Percentiles rank a stretch among this genome's conserved stretches.
These are phyloP conservation scores for Wickerhamomyces sp. DNA, from an alignment of 1,139 yeast species.

Conservation along the genomic window DNA sequence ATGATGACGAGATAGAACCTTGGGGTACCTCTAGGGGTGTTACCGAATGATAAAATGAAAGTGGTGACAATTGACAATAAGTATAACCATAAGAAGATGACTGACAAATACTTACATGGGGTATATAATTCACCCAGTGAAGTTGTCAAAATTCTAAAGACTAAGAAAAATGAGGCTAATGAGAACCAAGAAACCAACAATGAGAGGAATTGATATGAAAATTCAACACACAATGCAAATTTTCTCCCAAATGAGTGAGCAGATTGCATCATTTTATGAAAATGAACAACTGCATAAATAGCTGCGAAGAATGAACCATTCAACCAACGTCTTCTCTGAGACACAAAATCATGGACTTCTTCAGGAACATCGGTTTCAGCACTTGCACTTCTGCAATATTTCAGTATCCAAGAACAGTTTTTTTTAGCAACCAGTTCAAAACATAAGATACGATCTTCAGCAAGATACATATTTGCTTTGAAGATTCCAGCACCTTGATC, in stretches of 20 bases:
- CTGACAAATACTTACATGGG: conserved; percentile 75
- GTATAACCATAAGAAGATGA: conserved; percentile 83
- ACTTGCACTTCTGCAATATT: conserved; percentile 82
- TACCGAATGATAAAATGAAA: conserved; percentile 88
- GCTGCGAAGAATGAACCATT: conserved; percentile 98
- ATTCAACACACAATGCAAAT: conserved; percentile 69
- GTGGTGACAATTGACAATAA: conserved; percentile 85
- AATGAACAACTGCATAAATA: conserved; percentile 72
- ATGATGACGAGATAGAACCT: conserved; percentile 79
- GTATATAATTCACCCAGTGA: conserved; percentile 56
- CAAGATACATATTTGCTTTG: conserved; percentile 90
- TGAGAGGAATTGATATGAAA: conserved; percentile 64
- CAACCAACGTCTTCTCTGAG: conserved; percentile 93
- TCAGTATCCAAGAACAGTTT: conserved; percentile 77
- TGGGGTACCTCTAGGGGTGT: conserved; percentile 90
- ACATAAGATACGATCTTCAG: conserved; percentile 92
- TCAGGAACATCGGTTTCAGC: conserved; percentile 98
- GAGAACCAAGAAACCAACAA: conserved; percentile 78
- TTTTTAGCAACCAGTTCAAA: conserved; percentile 86
- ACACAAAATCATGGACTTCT: conserved; percentile 74
- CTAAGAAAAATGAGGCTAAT: conserved; percentile 73
- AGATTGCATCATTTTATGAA: conserved; percentile 67
- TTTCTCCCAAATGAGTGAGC: conserved; percentile 73
- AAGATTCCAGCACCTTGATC: conserved; percentile 63
- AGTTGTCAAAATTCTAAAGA: conserved; percentile 71